Percentiles rank a stretch among this genome's conserved stretches.
Evolutionary conservation across 495 filamentous ascomycete species (phyloP).

Genomic region (Penicillium alfredii): DNA sequence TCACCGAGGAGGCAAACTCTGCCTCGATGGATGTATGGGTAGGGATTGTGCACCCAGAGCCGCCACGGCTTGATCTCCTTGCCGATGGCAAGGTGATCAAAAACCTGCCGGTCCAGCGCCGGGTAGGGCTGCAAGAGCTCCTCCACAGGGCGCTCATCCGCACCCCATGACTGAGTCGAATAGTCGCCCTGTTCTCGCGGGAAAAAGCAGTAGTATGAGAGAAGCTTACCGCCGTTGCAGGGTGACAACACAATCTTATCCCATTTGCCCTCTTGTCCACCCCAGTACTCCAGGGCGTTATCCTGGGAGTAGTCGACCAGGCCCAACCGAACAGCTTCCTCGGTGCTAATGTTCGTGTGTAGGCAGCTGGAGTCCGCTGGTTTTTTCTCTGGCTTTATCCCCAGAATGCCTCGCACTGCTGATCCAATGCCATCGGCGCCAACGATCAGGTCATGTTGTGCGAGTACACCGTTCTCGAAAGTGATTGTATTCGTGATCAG

Average conservation of each 20-base stretch:
- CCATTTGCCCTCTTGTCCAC: conserved; percentile 43
- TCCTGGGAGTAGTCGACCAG: conserved; percentile 40
- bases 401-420: conserved; percentile 34
- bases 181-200: conserved; percentile 38
- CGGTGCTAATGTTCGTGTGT: conserved; percentile 40
- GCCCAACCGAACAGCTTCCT: conserved; percentile 37
- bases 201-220: conserved; percentile 49
- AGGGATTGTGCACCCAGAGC: conserved; percentile 46
- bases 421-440: conserved; percentile 45
- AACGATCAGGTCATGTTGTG: conserved; percentile 35
- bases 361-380: conserved; percentile 42
- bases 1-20: conserved; percentile 36
- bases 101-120: conserved; percentile 35
- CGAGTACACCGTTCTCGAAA: conserved; percentile 30
- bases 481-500: conserved; percentile 29
- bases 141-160: conserved; percentile 30
- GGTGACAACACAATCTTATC: conserved; percentile 47
- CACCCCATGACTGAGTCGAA: conserved; percentile 36
- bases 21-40: conserved; percentile 28
- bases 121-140: conserved; percentile 43
- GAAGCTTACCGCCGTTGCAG: conserved; percentile 40
- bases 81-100: conserved; percentile 33
- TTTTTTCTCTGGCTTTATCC: conserved; percentile 39
- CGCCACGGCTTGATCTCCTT: conserved; percentile 45
- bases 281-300: conserved; percentile 45